Evolutionary conservation across 2,329 filamentous ascomycete species (phyloP), one percentile per base, ranked within the genome.

Genomic region (Juglanconis oblonga): DNA sequence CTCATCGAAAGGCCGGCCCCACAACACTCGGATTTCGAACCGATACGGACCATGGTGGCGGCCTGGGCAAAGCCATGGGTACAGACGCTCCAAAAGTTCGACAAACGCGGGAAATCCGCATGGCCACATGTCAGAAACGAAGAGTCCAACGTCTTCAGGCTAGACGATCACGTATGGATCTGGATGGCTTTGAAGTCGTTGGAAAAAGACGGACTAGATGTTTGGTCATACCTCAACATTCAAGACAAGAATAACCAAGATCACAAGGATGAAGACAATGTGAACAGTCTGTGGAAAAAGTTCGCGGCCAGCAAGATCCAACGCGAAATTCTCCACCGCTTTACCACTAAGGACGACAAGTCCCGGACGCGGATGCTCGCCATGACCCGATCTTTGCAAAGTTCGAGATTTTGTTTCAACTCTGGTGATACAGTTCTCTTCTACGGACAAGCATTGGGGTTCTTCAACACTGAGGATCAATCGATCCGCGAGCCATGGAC

Each of bases 111-210:
- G 4, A 48, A 8, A 6, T 44, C 35, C 14, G 53, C 52, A 4
- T 66, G 64, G 64, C 61, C 58, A 3, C 64, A 59, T 44, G 6
- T 35, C 9, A 17, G 32, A 5, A 36, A 53, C 6, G 58, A 45
- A n/a, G 61, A 29, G 2, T 33, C 58, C 5, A 48, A 59, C 10
- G 52, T 24, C 1, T 66, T 63, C 10, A 52, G 62, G 10, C 52
- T 66, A 11, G 60, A 61, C 7, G 65, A 65, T n/a, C 60, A 65
- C 13, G 38, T 65, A 1, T 63, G 65, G 64, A 35, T 65, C 1
- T 66, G 62, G 62, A 64, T 32, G 6, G 59, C 58, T 11, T 17
- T 66, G 8, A 62, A 61, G 17, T 42, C 47, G 1, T n/a, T 64
- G 3, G 63, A 61, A 42, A 47, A 56, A 24, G 24, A 24, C 24